Percentiles rank a stretch among this genome's conserved stretches.
phyloP scores from a whole-genome alignment of 2,329 filamentous ascomycete species.

The Neonectria hederae region DNA sequence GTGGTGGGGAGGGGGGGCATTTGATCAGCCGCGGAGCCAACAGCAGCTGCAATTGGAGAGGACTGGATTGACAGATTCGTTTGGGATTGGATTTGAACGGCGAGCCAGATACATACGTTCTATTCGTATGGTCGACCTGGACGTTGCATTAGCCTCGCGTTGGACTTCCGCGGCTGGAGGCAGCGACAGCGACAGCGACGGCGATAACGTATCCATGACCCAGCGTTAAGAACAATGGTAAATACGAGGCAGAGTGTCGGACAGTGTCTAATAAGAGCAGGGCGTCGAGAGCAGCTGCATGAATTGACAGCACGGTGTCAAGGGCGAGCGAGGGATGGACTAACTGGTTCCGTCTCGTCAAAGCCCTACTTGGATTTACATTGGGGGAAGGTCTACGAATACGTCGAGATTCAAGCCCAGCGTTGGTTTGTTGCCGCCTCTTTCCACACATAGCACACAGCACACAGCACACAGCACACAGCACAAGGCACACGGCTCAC shows the following conservation, averaged over 20 bases:
- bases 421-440: background rate
- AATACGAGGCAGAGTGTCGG: background rate
- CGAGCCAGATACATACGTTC: background rate
- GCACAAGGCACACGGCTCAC: too few relatives aligned
- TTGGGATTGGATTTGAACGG: background rate
- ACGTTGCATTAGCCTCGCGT: background rate
- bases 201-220: too few relatives aligned
- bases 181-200: background rate
- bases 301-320: conserved; percentile 22
- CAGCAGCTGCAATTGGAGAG: background rate
- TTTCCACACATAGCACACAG: background rate
- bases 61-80: background rate
- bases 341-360: conserved; percentile 25
- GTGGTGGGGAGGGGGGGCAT: too few relatives aligned
- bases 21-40: background rate
- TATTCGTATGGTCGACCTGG: background rate
- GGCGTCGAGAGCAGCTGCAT: conserved; percentile 13
- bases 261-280: background rate
- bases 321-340: conserved; percentile 1
- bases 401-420: background rate
- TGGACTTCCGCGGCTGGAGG: background rate
- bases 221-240: background rate
- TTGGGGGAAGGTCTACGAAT: conserved; percentile 4
- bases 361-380: conserved; percentile 2
- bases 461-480: background rate